A percentile compares a stretch with the other conserved stretches of the same genome.
Conservation (phyloP, 108 stramenopile species). For the Chaetoceros tenuissimus region DNA sequence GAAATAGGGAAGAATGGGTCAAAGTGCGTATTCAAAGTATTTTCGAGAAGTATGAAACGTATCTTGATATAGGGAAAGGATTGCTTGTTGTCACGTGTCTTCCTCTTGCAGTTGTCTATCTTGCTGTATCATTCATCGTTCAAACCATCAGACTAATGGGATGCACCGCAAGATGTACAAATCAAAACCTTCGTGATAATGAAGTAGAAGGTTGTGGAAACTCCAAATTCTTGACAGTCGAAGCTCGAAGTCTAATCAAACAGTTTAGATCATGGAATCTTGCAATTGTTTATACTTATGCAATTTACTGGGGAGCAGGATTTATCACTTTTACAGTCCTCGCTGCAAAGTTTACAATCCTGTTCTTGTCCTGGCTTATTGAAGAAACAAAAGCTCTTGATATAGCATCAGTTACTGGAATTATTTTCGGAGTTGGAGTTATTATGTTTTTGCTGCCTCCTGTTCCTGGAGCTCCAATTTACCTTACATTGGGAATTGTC, state of each 20-base stretch:
- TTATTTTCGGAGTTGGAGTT: constrained; percentile 35
- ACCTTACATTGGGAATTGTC: constrained; percentile 53
- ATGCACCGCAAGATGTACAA: constrained; percentile 22
- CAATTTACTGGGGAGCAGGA: constrained; percentile 39
- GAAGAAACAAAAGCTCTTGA: constrained; percentile 28
- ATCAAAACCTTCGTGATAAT: constrained; percentile 11
- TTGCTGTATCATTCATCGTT: constrained; percentile 30
- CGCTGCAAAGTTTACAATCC: constrained; percentile 41
- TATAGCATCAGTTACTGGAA: constrained; percentile 28
- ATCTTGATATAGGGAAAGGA: constrained; percentile 29
- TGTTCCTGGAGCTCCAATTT: constrained; percentile 59
- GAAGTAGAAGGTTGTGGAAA: constrained; percentile 1
- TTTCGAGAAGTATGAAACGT: constrained; percentile 27
- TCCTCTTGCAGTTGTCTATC: constrained; percentile 29
- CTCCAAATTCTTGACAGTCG: not conserved
- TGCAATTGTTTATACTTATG: constrained; percentile 29
- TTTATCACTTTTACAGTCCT: constrained; percentile 40
- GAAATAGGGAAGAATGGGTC: constrained; percentile 14
- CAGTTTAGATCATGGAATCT: constrained; percentile 32
- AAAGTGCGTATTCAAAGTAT: constrained; percentile 15
- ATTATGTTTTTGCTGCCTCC: constrained; percentile 56
- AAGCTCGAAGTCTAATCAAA: not conserved
- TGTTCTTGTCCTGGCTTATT: constrained; percentile 46
- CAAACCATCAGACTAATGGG: constrained; percentile 34
- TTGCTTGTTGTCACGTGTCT: constrained; percentile 24